A percentile compares a stretch with the other conserved stretches of the same genome.
These are phyloP conservation scores for Proliferodiscus dingleyae DNA, from an alignment of 2,329 filamentous ascomycete genomes.

Conservation along the genomic window DNA sequence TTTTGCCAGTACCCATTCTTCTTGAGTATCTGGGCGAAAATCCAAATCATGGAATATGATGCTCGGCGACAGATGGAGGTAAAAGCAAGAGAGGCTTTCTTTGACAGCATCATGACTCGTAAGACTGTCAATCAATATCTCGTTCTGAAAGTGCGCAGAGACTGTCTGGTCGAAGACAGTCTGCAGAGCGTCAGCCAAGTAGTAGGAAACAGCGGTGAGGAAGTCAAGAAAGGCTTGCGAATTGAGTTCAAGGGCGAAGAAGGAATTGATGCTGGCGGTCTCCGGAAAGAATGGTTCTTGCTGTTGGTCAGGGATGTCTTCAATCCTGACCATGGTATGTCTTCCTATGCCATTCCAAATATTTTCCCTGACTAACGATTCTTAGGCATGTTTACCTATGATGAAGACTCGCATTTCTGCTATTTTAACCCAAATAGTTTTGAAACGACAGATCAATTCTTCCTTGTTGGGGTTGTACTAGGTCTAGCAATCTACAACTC, in stretches of 20 bases:
- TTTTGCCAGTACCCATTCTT: slow-evolving; percentile 94
- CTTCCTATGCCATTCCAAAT: background rate
- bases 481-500: slow-evolving; percentile 93
- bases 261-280: slow-evolving; percentile 81
- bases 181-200: slow-evolving; percentile 79
- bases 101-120: slow-evolving; percentile 77
- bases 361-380: slow-evolving; percentile 11
- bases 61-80: slow-evolving; percentile 83
- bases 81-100: slow-evolving; percentile 84
- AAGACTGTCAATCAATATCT: slow-evolving; percentile 73
- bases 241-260: slow-evolving; percentile 87
- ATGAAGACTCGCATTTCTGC: slow-evolving; percentile 84
- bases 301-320: slow-evolving; percentile 85
- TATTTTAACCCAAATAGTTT: slow-evolving; percentile 92
- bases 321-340: slow-evolving; percentile 78
- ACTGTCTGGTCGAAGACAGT: slow-evolving; percentile 86
- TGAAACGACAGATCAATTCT: slow-evolving; percentile 88
- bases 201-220: slow-evolving; percentile 72
- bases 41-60: slow-evolving; percentile 83
- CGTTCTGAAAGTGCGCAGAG: slow-evolving; percentile 69
- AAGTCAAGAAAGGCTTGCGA: slow-evolving; percentile 83
- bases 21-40: slow-evolving; percentile 87
- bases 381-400: slow-evolving; percentile 83
- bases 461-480: slow-evolving; percentile 80
- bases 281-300: slow-evolving; percentile 93